phyloP scores from a whole-genome alignment of 305 asterid genomes.

The Fraxinus ornus region DNA sequence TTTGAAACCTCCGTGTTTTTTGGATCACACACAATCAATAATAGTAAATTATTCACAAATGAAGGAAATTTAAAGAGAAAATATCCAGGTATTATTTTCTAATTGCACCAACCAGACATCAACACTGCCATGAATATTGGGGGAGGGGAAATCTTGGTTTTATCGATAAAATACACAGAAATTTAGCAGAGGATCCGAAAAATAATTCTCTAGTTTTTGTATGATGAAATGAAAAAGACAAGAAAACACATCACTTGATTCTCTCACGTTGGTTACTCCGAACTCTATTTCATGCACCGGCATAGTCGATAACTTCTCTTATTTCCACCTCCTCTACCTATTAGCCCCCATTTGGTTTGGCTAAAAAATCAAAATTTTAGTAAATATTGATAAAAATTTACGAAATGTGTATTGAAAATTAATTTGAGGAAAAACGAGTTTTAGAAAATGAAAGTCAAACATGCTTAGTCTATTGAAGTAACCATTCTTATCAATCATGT shows the following conservation, averaged over 20 bases:
- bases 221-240: background rate
- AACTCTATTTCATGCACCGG: background rate
- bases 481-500: background rate
- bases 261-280: background rate
- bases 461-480: background rate
- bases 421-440: too few species aligned
- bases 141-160: background rate
- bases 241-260: background rate
- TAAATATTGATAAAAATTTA: too few species aligned
- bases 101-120: background rate
- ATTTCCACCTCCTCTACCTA: background rate
- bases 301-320: background rate
- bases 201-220: background rate
- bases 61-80: background rate
- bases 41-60: background rate
- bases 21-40: background rate
- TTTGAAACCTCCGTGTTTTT: background rate
- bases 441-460: background rate
- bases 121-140: background rate
- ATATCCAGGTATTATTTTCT: background rate
- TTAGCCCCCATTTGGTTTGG: background rate
- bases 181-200: background rate
- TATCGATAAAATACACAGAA: background rate
- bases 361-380: too few species aligned
- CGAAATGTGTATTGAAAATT: background rate